Base-by-base conservation (phyloP, 805 yeast genomes). In the Komagataella populi region DNA sequence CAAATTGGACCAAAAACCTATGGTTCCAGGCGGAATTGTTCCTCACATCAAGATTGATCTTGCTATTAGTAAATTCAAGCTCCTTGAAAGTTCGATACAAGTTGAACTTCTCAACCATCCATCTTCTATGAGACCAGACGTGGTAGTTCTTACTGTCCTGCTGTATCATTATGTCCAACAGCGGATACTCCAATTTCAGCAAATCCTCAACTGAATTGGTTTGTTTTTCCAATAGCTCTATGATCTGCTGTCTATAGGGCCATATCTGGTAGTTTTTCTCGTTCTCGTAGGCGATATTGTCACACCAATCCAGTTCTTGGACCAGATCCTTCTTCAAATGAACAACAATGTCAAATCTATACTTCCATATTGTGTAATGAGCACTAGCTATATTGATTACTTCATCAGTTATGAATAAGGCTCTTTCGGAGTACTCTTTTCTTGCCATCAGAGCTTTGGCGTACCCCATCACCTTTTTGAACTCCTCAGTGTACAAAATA, bases 201-300 rank as follows among this genome's bases (percentile, higher is more conserved):
- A 30, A 30, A 30, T 30, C 39, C 47, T 70, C 58, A 57, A 73
- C 73, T n/a, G 52, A 52, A 3, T 55, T 54, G 2, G 52, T 50
- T 1, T 46, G 17, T 4, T 54, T 24, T 39, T 55, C 52, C 49
- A 54, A 56, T 48, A 63, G 51, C 46, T 72, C 72, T 51, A 84
- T 67, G 6, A 91, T 62, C 39, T 80, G 69, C 60, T 84, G 90
- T 52, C 97, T 76, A 61, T 91, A 90, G 59, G 90, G 87, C 97
- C 98, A 93, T n/a, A 91, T 84, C 65, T 93, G 99, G 67, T 93
- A 93, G 69, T 90, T 91, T 64, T 93, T 93, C 45, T 90, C 84
- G 63, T 85, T 84, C 10, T 76, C 81, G 49, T 84, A 61, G 0
- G 96, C 90, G 43, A 87, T 68, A 39, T 71, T 71, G 59, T 87